Percentiles rank a stretch among this genome's conserved stretches.
Conservation (phyloP, 331 rosid genomes). For the Quercus phellos region DNA sequence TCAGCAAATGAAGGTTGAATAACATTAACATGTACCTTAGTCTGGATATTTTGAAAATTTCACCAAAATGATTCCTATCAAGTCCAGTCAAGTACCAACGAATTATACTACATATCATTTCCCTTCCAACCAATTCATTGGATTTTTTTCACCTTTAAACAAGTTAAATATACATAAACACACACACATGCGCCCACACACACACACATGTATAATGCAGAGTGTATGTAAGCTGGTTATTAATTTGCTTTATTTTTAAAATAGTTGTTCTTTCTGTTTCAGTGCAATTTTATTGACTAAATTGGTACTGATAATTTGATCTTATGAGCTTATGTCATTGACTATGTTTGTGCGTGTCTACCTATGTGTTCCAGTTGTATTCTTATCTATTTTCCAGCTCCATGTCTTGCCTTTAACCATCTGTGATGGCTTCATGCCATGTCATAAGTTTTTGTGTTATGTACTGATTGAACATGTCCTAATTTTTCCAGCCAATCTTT, state of each 20-base stretch:
- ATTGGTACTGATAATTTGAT: slow-evolving; percentile 8
- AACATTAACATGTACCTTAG: neutral
- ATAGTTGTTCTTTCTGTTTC: slow-evolving; percentile 8
- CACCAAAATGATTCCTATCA: slow-evolving; percentile 9
- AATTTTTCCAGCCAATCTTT: slow-evolving; percentile 75
- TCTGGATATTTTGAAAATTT: slow-evolving; percentile 1
- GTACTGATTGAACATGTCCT: slow-evolving; percentile 35
- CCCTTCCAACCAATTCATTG: slow-evolving; percentile 9
- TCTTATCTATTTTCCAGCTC: slow-evolving; percentile 6
- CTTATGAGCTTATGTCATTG: slow-evolving; percentile 15
- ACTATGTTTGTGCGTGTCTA: slow-evolving; percentile 13
- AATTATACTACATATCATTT: neutral
- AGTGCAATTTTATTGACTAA: neutral
- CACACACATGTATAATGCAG: neutral
- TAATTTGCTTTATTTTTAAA: neutral
- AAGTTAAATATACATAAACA: neutral
- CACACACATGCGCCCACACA: neutral
- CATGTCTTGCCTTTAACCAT: slow-evolving; percentile 21
- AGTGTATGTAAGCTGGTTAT: neutral
- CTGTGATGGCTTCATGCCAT: slow-evolving; percentile 16
- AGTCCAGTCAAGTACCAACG: slow-evolving; percentile 3
- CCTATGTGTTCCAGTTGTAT: slow-evolving; percentile 4
- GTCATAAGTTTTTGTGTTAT: slow-evolving; percentile 22
- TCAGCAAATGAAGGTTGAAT: neutral
- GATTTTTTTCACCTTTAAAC: neutral